These are phyloP conservation scores for Cyberlindnera petersonii DNA, from an alignment of 805 yeast genomes.

Conservation along the genomic window DNA sequence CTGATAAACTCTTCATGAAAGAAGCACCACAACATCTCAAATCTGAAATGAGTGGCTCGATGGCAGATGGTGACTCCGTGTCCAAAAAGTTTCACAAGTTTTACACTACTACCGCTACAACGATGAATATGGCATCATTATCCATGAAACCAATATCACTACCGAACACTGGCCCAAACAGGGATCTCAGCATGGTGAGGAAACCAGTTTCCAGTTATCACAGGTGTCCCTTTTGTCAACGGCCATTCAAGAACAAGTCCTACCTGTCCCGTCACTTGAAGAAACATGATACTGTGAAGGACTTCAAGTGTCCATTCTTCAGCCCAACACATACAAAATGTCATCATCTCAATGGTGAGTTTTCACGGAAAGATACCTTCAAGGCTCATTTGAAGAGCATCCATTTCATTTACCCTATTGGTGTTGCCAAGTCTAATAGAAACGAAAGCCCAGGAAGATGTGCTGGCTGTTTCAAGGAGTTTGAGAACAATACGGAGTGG, in stretches of 20 bases:
- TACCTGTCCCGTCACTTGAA: slow-evolving; percentile 79
- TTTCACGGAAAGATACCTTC: slow-evolving; percentile 74
- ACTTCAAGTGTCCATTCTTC: slow-evolving; percentile 76
- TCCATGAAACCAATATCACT: slow-evolving; percentile 13
- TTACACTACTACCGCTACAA: slow-evolving; percentile 14
- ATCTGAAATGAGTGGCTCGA: slow-evolving; percentile 12
- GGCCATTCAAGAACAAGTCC: slow-evolving; percentile 71
- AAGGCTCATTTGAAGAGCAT: slow-evolving; percentile 75
- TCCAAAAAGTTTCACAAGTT: slow-evolving; percentile 22
- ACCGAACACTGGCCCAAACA: slow-evolving; percentile 3
- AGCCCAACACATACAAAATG: slow-evolving; percentile 30
- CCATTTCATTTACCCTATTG: slow-evolving; percentile 72
- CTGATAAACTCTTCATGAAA: slow-evolving; percentile 21
- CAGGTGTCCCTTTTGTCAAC: slow-evolving; percentile 62
- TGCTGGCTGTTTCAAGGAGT: slow-evolving; percentile 59
- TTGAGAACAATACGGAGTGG: slow-evolving; percentile 65
- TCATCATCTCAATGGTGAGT: slow-evolving; percentile 71
- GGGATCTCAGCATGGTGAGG: slow-evolving; percentile 4
- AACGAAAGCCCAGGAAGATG: slow-evolving; percentile 58
- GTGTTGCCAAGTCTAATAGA: slow-evolving; percentile 64
- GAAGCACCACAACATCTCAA: slow-evolving; percentile 20
- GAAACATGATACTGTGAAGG: slow-evolving; percentile 73
- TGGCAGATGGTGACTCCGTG: neutral
- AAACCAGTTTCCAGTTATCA: slow-evolving; percentile 15
- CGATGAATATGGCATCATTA: slow-evolving; percentile 1